A percentile compares a stretch with the other conserved stretches of the same genome.
Evolutionary conservation across 2,329 filamentous ascomycete genomes (phyloP).

Genomic region (Diaporthe vexans): DNA sequence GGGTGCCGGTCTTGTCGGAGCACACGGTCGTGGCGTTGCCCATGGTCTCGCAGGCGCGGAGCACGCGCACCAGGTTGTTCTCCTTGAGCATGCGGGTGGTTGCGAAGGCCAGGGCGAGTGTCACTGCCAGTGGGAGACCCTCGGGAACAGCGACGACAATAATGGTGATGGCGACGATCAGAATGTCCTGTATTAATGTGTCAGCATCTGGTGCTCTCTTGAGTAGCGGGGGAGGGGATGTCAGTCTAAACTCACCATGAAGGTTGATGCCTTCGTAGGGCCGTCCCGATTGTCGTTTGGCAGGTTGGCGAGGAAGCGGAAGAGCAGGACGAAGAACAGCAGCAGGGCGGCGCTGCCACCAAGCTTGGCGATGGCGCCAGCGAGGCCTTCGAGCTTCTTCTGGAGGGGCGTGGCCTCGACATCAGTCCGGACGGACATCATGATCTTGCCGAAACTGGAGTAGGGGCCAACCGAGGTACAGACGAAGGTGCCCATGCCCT

Average conservation of each 20-base stretch:
- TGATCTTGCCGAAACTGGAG: conserved; percentile 67
- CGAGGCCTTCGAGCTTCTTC: conserved; percentile 63
- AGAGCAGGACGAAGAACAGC: conserved; percentile 82
- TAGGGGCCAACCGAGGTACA: conserved; percentile 69
- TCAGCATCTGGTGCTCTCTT: neutral
- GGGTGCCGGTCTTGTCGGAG: conserved; percentile 83
- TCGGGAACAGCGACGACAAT: conserved; percentile 78
- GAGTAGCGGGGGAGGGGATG: accelerated
- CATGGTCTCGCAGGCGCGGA: conserved; percentile 79
- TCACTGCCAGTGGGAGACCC: conserved; percentile 76
- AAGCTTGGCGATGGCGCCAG: conserved; percentile 59
- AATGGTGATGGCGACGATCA: conserved; percentile 75
- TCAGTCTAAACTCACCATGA: conserved; percentile 54
- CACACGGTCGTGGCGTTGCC: conserved; percentile 71
- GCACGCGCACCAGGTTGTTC: conserved; percentile 77
- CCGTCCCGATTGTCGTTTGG: conserved; percentile 62
- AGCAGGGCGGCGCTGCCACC: conserved; percentile 78
- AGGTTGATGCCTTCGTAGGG: conserved; percentile 69
- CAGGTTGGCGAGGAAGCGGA: conserved; percentile 79
- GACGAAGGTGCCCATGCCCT: conserved; percentile 67
- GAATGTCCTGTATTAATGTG: conserved; percentile 57
- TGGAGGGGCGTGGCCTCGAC: conserved; percentile 68
- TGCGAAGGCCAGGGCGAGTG: conserved; percentile 75
- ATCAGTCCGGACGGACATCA: conserved; percentile 67
- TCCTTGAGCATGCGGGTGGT: conserved; percentile 78